Base-by-base conservation (phyloP, 2,329 filamentous ascomycete species). In the Penicillium olsonii region DNA sequence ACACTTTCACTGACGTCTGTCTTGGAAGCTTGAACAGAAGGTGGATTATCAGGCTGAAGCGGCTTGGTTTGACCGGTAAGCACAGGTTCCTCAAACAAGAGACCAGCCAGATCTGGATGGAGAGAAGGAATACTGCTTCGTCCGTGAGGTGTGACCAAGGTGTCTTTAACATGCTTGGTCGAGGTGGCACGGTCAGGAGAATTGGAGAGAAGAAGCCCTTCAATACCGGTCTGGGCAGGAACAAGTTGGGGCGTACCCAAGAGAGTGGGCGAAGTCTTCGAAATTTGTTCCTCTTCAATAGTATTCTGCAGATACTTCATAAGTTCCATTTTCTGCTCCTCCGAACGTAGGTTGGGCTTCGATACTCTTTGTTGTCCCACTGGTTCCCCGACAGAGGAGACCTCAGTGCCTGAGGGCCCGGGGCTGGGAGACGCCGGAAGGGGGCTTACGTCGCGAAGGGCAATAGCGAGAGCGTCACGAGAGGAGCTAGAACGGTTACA, bases 81-180 rank as follows among this genome's bases (percentile, higher is more conserved):
- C 17, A 26, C 22, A n/a, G 37, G 33, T 35, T 26, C 15, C 5
- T 18, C 31, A 31, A 24, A 24, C 18, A 33, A 48, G 39, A 48
- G 42, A 43, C 44, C 45, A 31, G 44, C 37, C 12, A 48, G 45
- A 2, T 44, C 45, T 19, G 39, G 22, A 33, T 35, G 39, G n/a
- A 48, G 39, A 22, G 19, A 35, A 4, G 33, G 33, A 12, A 43
- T 33, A 2, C 14, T 44, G 24, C 24, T 33, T 19, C 2, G 4
- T 2, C 4, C 5, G 6, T 31, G 10, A 4, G 1, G 12, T 24
- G 33, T 9, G 3, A 4, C 3, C 19, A 27, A 20, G 9, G 10
- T 12, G 15, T 29, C 19, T 15, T 47, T n/a, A n/a, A n/a, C n/a
- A n/a, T n/a, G n/a, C n/a, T n/a, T n/a, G n/a, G n/a, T n/a, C n/a